Base-by-base conservation (phyloP, 345 rosid species). In the Euclidium syriacum region DNA sequence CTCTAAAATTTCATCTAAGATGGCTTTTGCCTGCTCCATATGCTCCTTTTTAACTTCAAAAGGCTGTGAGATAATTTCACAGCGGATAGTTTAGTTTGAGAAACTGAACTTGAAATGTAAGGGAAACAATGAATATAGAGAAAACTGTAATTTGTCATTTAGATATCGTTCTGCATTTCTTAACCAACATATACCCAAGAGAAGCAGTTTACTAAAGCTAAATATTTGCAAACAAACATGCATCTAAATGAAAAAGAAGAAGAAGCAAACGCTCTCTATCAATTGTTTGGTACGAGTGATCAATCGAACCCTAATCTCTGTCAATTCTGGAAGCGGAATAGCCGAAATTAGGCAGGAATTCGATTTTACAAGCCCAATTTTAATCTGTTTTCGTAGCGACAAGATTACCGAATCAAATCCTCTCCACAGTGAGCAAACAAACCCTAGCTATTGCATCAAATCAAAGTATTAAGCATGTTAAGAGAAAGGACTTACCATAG, bases 1-100 rank as follows among this genome's bases (percentile, higher is more conserved):
- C 40, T 71, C 65, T 59, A 69, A 16, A 62, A 72, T 59, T n/a
- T 48, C 39, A 57, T 63, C 75, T 20, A 80, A 57, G 49, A 82
- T 73, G 25, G 66, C 76, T 57, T 77, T 78, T 4, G 84, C 91
- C 77, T 82, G 84, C 71, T 83, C 80, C 30, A 73, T 41, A 72
- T 83, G 86, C 65, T 75, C 77, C 24, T 62, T 51, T 12, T 78
- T 77, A 77, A 71, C 67, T 52, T 34, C 59, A 10, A 81, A 70
- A 10, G 87, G 81, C 96, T 91, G 81, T 16, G 36, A 52, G 65
- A 44, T 56, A 41, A 33, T 22, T 46, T 12, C 29, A 12, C 17
- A 49, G 50, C 27, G 10, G 25, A 19, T 25, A 15, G 15, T 61
- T 52, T 7, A 65, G 73, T 9, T 25, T 20, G 19, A 75, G 34